Conservation (phyloP, 257 asterid species). For the Solanum chaucha region DNA sequence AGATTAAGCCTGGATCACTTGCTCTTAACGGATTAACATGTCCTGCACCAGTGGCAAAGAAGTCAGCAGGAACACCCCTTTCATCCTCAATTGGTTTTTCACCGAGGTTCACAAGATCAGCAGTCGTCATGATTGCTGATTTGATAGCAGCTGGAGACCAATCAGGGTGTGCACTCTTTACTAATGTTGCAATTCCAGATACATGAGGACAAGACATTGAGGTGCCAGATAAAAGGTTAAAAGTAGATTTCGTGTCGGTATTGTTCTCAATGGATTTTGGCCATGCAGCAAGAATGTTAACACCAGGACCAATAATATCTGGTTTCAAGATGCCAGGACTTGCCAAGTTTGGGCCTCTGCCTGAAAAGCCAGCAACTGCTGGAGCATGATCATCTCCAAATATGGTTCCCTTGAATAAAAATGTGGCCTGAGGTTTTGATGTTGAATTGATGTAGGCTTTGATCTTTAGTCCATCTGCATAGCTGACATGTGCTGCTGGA, state of each 20-base stretch:
- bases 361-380: conserved; percentile 11
- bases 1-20: conserved; percentile 22
- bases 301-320: conserved; percentile 25
- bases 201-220: conserved; percentile 36
- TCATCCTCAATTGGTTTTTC: conserved; percentile 1
- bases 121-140: conserved; percentile 26
- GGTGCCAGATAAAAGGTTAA: conserved; percentile 17
- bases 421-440: neutral
- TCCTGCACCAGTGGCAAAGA: conserved; percentile 25
- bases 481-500: conserved; percentile 14
- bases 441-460: conserved; percentile 15
- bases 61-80: neutral
- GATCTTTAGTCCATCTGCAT: conserved; percentile 15
- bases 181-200: conserved; percentile 20
- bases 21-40: conserved; percentile 27
- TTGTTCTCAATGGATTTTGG: neutral
- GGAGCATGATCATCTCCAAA: conserved; percentile 19
- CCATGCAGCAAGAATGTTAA: conserved; percentile 26
- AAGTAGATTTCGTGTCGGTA: neutral
- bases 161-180: conserved; percentile 16
- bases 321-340: conserved; percentile 29
- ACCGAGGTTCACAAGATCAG: neutral
- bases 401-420: conserved; percentile 18
- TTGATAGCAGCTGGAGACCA: conserved; percentile 32
- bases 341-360: conserved; percentile 19